Evolutionary conservation across 306 rosid species (phyloP), one percentile per base, ranked within the genome.

Genomic region (Inga leiocalycina): DNA sequence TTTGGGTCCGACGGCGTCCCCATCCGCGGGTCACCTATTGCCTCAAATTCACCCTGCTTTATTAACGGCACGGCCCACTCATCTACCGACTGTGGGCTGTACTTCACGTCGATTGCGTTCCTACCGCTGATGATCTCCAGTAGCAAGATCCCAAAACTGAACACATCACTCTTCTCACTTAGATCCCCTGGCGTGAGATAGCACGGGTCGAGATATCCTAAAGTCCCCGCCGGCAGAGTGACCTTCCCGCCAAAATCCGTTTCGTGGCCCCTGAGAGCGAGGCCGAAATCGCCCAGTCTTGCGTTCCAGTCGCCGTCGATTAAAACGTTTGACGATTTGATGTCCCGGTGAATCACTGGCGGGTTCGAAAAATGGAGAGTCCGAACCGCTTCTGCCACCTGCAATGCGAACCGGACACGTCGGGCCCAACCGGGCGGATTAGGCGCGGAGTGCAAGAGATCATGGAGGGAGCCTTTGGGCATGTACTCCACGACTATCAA

Each of bases 161-260:
- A 93, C 13, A 93, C 97, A 54, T 93, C 97, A 61, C 90, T 91
- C 84, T 93, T 93, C 37, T 79, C 39, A 71, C 83, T 89, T 15
- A 93, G 84, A 70, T 93, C 93, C 8, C 77, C 91, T 48, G 94
- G 97, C 59, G 88, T 88, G 20, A 93, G 95, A 80, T 93, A 93
- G 57, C 85, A 83, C 14, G 95, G 95, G 78, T 93, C 97, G 15
- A 93, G 90, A 59, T 93, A 93, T 11, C 97, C 97, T 68, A 93
- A 84, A 48, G 97, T 93, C 54, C 97, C 97, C 78, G 95, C 95
- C 52, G 97, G 97, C 0, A 93, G 92, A 27, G 91, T 88, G 49
- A 88, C 84, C 83, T 76, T 87, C 1, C 83, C 79, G 2, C 82
- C 87, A 13, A 82, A 90, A 49, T 91, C 94, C 62, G 86, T 87